phyloP scores from a whole-genome alignment of 2,329 filamentous ascomycete genomes.

The Furcasterigmium sp. region DNA sequence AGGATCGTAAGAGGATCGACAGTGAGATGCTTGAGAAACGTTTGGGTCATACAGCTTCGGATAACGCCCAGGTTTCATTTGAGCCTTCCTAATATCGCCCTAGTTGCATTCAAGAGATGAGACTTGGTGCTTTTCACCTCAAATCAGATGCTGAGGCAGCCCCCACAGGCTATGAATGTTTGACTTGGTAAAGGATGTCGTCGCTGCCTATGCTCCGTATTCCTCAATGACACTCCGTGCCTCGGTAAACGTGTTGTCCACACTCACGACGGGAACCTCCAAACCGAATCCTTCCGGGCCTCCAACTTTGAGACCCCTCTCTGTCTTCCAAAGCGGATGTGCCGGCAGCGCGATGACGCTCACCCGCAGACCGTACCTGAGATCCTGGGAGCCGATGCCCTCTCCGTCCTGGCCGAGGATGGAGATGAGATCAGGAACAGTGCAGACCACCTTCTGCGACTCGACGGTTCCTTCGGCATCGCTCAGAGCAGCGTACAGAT shows the following conservation, averaged over 20 bases:
- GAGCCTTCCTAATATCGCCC: no score
- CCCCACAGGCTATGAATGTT: no score
- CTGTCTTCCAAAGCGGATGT: conserved; percentile 43
- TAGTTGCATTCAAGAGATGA: no score
- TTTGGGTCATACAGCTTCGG: no score
- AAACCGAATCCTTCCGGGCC: conserved; percentile 26
- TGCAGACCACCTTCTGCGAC: conserved; percentile 24
- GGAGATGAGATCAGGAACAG: conserved; percentile 29
- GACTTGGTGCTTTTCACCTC: no score
- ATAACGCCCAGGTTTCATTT: no score
- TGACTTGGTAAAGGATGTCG: no score
- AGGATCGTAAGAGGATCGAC: no score
- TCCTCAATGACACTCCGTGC: conserved; percentile 3
- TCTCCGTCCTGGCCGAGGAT: conserved; percentile 37
- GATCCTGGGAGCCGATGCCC: conserved; percentile 42
- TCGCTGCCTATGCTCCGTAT: not conserved
- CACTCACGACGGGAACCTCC: conserved; percentile 15
- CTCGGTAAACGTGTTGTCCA: not conserved
- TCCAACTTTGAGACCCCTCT: conserved; percentile 24
- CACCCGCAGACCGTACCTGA: conserved; percentile 45
- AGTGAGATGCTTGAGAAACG: no score
- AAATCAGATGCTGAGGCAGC: no score
- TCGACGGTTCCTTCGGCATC: conserved; percentile 22
- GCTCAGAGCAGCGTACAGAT: conserved; percentile 27
- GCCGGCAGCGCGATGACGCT: conserved; percentile 43